Conservation (phyloP, 2,329 filamentous ascomycete genomes). For the Ceratocystis destructans region DNA sequence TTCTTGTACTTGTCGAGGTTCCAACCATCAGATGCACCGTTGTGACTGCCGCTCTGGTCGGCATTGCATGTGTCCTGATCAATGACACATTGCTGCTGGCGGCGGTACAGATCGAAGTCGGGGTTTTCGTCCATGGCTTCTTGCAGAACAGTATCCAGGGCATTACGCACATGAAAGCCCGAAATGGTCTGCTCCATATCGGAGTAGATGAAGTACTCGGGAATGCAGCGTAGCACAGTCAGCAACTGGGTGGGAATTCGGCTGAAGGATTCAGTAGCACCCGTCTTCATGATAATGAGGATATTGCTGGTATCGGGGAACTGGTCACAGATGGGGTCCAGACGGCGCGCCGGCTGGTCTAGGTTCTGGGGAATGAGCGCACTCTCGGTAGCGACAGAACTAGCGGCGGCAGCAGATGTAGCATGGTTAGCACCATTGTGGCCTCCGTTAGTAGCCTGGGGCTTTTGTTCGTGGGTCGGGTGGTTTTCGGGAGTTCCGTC, state of each 20-base stretch:
- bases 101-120: conserved; percentile 39
- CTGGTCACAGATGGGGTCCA: conserved; percentile 26
- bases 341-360: conserved; percentile 20
- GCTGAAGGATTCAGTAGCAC: conserved; percentile 39
- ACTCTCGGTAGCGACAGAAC: neutral
- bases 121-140: conserved; percentile 32
- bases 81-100: conserved; percentile 33
- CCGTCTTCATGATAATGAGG: conserved; percentile 43
- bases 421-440: neutral
- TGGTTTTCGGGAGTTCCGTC: neutral
- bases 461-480: conserved; percentile 1
- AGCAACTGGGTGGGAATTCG: conserved; percentile 41
- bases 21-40: conserved; percentile 32
- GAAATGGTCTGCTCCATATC: conserved; percentile 39
- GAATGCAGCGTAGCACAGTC: conserved; percentile 37
- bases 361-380: conserved; percentile 13
- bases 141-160: conserved; percentile 32
- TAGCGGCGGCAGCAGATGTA: conserved; percentile 3
- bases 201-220: conserved; percentile 43
- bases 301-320: conserved; percentile 35
- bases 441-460: neutral
- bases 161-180: conserved; percentile 34
- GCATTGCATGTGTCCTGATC: conserved; percentile 34
- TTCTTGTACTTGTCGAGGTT: conserved; percentile 50
- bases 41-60: conserved; percentile 21